phyloP scores from a whole-genome alignment of 192 early-diverging fungal genomes.

The Mortierella alpina region DNA sequence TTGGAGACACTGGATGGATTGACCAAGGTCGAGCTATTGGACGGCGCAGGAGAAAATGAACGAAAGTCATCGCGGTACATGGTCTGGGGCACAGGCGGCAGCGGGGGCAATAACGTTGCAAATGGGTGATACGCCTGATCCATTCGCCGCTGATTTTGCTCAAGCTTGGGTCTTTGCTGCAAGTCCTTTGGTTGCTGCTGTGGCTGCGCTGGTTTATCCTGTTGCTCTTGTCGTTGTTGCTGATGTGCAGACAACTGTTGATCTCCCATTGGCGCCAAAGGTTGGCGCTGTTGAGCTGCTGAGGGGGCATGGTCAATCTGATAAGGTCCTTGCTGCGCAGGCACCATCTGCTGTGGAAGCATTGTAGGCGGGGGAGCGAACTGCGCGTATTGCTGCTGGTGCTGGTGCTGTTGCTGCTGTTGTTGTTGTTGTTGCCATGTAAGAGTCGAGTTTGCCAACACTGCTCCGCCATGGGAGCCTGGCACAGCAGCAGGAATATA shows the following conservation, averaged over 20 bases:
- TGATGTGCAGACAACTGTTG: background rate
- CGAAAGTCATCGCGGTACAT: slow-evolving; percentile 1
- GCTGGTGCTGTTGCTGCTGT: slow-evolving; percentile 11
- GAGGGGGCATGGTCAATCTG: too few species aligned
- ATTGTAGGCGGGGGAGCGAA: too few species aligned
- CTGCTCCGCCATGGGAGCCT: background rate
- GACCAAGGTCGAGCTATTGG: slow-evolving; percentile 30
- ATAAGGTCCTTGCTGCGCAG: too few species aligned
- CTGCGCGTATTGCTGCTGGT: slow-evolving; percentile 3
- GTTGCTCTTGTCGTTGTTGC: slow-evolving; percentile 6
- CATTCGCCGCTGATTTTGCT: slow-evolving; percentile 7
- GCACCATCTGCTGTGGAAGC: too few species aligned
- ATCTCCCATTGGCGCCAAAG: background rate
- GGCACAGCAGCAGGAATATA: slow-evolving; percentile 3
- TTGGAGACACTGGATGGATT: slow-evolving; percentile 17
- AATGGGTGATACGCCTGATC: background rate
- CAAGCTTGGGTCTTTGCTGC: background rate
- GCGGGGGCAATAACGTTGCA: slow-evolving; percentile 19
- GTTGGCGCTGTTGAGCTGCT: too few species aligned
- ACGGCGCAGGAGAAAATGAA: slow-evolving; percentile 27
- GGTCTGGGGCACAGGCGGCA: slow-evolving; percentile 26
- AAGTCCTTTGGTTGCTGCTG: background rate
- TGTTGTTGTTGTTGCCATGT: slow-evolving; percentile 12
- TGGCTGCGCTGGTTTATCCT: slow-evolving; percentile 9
- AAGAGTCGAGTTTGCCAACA: slow-evolving; percentile 4